Conservation (phyloP, 2,329 filamentous ascomycete species). For the Trichoderma arundinaceum region DNA sequence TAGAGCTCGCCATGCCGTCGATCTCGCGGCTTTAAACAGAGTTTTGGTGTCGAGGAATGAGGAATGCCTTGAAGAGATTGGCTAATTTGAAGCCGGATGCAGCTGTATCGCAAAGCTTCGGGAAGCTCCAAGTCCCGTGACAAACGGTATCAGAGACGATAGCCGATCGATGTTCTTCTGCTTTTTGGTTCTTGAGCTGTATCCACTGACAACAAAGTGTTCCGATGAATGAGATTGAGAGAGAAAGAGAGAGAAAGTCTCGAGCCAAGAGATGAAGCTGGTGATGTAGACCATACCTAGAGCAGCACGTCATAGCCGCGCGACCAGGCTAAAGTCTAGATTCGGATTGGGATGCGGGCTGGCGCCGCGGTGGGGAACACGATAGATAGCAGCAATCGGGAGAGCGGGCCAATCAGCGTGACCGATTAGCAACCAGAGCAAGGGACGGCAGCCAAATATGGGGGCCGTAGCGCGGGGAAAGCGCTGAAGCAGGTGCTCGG, state of each 20-base stretch:
- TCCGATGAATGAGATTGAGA: not conserved
- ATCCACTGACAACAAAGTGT: not conserved
- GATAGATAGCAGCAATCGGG: constrained; percentile 22
- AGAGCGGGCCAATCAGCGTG: constrained; percentile 36
- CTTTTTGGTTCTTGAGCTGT: not conserved
- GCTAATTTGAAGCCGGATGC: not conserved
- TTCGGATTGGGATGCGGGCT: not conserved
- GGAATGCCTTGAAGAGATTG: not conserved
- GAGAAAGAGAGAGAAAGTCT: not conserved
- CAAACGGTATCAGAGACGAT: not conserved
- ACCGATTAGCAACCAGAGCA: constrained; percentile 36
- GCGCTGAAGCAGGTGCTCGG: constrained; percentile 15
- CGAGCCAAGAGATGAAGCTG: constrained; percentile 9
- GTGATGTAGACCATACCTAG: constrained; percentile 12
- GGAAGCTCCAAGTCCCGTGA: not conserved
- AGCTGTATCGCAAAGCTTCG: not conserved
- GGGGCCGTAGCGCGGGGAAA: constrained; percentile 29
- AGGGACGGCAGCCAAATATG: constrained; percentile 22
- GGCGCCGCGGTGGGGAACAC: constrained; percentile 9
- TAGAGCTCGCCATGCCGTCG: constrained; percentile 68
- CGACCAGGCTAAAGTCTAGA: constrained; percentile 4
- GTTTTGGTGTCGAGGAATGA: not conserved
- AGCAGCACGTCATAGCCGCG: constrained; percentile 29
- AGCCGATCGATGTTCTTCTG: not conserved
- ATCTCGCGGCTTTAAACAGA: not conserved